Conservation (phyloP, 768 basidiomycete species). For the Calvatia gigantea region DNA sequence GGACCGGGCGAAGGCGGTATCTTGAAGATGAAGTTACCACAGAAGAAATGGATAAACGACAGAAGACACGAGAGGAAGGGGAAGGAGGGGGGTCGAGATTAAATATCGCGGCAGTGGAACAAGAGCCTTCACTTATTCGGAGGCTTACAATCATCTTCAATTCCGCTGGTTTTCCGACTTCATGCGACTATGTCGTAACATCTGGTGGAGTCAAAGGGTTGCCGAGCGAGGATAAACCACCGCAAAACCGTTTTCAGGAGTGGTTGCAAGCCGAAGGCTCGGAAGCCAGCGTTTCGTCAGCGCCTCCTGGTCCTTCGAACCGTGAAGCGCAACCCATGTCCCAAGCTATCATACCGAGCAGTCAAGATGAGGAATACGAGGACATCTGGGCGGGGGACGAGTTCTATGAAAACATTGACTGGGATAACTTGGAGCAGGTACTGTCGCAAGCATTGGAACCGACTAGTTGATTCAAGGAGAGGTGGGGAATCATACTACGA, state of each 20-base stretch:
- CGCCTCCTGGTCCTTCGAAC: not conserved
- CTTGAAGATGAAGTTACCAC: conserved; percentile 33
- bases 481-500: not conserved
- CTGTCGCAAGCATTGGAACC: conserved; percentile 17
- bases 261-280: not conserved
- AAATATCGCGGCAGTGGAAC: conserved; percentile 23
- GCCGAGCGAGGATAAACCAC: conserved; percentile 10
- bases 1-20: conserved; percentile 67
- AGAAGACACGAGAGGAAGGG: conserved; percentile 10
- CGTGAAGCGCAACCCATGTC: conserved; percentile 5
- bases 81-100: not conserved
- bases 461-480: not conserved
- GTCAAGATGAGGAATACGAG: conserved; percentile 25
- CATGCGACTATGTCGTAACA: conserved; percentile 76
- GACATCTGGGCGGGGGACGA: conserved; percentile 48
- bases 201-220: conserved; percentile 46
- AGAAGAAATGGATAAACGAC: conserved; percentile 21
- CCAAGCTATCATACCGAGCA: conserved; percentile 3
- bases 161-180: conserved; percentile 49
- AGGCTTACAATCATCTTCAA: conserved; percentile 79
- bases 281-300: not conserved
- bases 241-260: not conserved
- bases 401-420: conserved; percentile 35
- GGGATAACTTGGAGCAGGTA: conserved; percentile 23
- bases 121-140: conserved; percentile 55